phyloP scores from a whole-genome alignment of 345 rosid species.

The Salix exigua region DNA sequence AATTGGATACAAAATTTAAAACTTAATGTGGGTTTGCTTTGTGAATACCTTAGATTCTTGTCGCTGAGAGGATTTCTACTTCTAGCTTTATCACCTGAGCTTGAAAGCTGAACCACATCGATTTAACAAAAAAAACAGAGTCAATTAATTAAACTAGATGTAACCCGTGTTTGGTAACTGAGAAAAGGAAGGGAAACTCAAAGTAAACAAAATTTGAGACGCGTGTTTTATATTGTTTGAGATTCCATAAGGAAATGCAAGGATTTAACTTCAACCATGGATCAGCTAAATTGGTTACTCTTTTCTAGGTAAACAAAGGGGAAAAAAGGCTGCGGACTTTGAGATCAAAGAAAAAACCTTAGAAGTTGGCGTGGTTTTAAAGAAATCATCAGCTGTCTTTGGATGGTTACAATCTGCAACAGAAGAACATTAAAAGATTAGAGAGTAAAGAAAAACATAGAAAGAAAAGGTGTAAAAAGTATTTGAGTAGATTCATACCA shows the following conservation, averaged over 20 bases:
- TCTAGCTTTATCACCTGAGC: slow-evolving; percentile 18
- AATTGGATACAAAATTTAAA: neutral
- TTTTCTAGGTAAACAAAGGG: neutral
- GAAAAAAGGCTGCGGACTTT: slow-evolving; percentile 7
- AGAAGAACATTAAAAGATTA: neutral
- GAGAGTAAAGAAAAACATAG: neutral
- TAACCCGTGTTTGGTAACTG: neutral
- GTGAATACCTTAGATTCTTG: slow-evolving; percentile 42
- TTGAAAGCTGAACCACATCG: slow-evolving; percentile 28
- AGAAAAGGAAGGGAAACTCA: neutral
- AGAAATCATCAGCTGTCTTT: slow-evolving; percentile 67
- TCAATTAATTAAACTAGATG: neutral
- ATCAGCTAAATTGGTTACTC: neutral
- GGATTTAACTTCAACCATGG: neutral
- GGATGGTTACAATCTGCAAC: slow-evolving; percentile 81
- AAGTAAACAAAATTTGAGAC: neutral
- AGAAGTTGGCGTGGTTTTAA: slow-evolving; percentile 44
- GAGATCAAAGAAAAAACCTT: slow-evolving; percentile 27
- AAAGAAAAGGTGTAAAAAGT: neutral
- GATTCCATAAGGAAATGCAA: neutral
- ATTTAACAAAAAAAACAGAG: neutral
- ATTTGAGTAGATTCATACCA: slow-evolving; percentile 31
- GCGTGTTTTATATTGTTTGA: neutral
- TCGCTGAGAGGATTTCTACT: slow-evolving; percentile 33
- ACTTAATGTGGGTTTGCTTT: neutral